Conservation (phyloP, 2,329 filamentous ascomycete species). For the Exophiala calicioides region DNA sequence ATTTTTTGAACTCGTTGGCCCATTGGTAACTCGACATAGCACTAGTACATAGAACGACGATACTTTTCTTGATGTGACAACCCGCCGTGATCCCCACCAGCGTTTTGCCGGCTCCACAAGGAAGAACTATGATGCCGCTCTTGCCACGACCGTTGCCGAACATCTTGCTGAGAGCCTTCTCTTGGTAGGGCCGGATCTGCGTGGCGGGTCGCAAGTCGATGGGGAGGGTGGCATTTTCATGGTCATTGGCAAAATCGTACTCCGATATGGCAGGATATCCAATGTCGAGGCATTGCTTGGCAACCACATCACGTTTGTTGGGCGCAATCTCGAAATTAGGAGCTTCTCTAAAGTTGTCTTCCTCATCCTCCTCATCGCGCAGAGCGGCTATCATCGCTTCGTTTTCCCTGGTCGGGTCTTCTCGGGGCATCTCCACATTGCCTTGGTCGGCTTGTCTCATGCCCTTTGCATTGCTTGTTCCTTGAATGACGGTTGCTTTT, state of each 20-base stretch:
- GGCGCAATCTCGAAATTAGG: constrained; percentile 91
- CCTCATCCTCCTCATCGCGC: constrained; percentile 73
- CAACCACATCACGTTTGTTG: constrained; percentile 78
- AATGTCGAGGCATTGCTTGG: constrained; percentile 84
- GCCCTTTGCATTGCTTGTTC: constrained; percentile 89
- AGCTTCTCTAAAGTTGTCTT: constrained; percentile 82
- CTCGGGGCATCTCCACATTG: constrained; percentile 32
- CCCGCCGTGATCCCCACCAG: constrained; percentile 97
- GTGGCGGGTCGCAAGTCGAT: constrained; percentile 90
- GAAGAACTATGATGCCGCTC: constrained; percentile 94
- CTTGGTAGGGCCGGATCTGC: constrained; percentile 91
- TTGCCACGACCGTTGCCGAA: constrained; percentile 97
- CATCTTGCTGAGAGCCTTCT: constrained; percentile 98
- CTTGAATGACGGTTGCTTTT: constrained; percentile 85
- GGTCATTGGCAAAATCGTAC: constrained; percentile 94
- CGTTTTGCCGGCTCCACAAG: constrained; percentile 95
- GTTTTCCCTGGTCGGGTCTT: constrained; percentile 25
- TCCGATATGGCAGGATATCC: constrained; percentile 89
- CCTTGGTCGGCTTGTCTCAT: constrained; percentile 68
- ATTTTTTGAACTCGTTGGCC: constrained; percentile 94
- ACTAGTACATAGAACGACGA: constrained; percentile 92
- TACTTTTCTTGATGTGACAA: constrained; percentile 95
- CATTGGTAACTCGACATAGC: constrained; percentile 98
- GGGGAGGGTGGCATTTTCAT: constrained; percentile 83
- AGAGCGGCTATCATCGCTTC: constrained; percentile 62